Base-by-base conservation (phyloP, 352 stramenopile species). In the Peronospora farinosa region DNA sequence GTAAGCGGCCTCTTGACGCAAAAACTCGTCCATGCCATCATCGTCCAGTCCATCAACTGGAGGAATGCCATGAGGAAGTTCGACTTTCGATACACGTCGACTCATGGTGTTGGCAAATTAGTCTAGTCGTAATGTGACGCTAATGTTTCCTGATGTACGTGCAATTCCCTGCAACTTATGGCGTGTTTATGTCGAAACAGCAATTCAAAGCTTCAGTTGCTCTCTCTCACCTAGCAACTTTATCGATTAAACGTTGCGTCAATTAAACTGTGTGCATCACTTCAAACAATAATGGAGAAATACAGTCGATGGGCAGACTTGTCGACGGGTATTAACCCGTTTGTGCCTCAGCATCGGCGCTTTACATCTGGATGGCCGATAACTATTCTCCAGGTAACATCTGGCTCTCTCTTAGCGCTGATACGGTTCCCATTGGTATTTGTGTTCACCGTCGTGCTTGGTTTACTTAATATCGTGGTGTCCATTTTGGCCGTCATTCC, bases 291-390 rank as follows among this genome's bases (percentile, higher is more conserved):
- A 7, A 92, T 92, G 82, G 82, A 93, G 62, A 93, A 93, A 63
- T 93, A 85, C 67, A 88, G 66, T 46, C 75, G 82, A 31, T 93
- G 82, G 82, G 74, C 78, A 57, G 82, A 93, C 41, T 68, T 91
- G 62, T 84, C 74, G 51, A 93, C 82, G 51, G 82, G 82, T 23
- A 85, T 89, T 54, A 93, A 93, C 61, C 82, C 82, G 54, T 93
- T 93, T 65, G 82, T 93, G 51, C 79, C 79, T 45, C 73, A 85
- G 60, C 71, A 78, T 54, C 70, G 76, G 60, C 74, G 70, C 2
- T 66, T 86, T 21, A 68, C 68, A 30, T 65, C 54, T 42, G 74
- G 61, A 19, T 56, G 78, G 27, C 48, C 55, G 0, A 45, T 80
- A 37, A 74, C 60, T 2, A 59, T 60, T 32, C 33, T 84, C 13